Evolutionary conservation across 2,329 filamentous ascomycete species (phyloP), one percentile per base, ranked within the genome.

Genomic region (Pseudofabraea citricarpa): DNA sequence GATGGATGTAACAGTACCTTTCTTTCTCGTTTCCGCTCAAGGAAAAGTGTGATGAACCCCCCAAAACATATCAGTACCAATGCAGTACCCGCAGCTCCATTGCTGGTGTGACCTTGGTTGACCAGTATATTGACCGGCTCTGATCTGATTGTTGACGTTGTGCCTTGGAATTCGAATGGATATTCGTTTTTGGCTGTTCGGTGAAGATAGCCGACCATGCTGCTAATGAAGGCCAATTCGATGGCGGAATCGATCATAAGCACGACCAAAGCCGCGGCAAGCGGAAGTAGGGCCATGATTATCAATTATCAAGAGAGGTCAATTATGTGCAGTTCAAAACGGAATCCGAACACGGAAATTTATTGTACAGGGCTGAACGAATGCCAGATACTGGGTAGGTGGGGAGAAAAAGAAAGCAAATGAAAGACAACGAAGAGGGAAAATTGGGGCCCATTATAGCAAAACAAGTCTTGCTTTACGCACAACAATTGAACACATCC

Each of bases 201-300:
- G 45, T 66, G 61, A 4, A 71, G 52, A 55, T 62, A 71, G 13
- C 56, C 54, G 24, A 69, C 63, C 48, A 61, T 69, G 50, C 57
- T 59, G 37, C 62, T 64, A 40, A 69, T 55, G 24, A 70, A 60
- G 29, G 59, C 55, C 18, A 71, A 47, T 48, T 68, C 64, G 50
- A 71, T 60, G 41, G 61, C 54, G 10, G 64, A 61, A 43, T 66
- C 64, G 31, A 64, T 49, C 44, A 62, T 53, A 16, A 69, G 57
- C 7, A 69, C 46, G 23, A 54, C 54, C 12, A 68, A 46, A 20
- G 55, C 50, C 32, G 57, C 39, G 15, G 45, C 50, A 31, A 62
- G 48, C 6, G 49, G 43, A 10, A 50, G 13, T n/a, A n/a, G n/a
- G n/a, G n/a, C n/a, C n/a, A n/a, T n/a, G n/a, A n/a, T n/a, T n/a